Percentiles rank a stretch among this genome's conserved stretches.
phyloP scores from a whole-genome alignment of 306 rosid genomes.

The Albizia julibrissin region DNA sequence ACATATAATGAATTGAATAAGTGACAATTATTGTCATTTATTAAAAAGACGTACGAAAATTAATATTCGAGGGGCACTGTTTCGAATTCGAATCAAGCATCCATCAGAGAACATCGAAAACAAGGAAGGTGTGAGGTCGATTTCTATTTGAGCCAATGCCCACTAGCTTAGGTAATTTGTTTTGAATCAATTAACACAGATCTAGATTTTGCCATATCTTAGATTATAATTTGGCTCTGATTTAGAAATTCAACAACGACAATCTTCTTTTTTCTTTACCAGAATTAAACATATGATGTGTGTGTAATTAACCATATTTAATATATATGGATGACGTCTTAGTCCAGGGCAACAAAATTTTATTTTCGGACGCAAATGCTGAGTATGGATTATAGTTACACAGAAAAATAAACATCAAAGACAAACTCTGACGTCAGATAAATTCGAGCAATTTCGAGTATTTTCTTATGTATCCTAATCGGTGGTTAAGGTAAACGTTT shows the following conservation, averaged over 20 bases:
- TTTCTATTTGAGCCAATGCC: conserved; percentile 7
- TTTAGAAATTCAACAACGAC: not conserved
- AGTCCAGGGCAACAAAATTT: not conserved
- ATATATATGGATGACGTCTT: not conserved
- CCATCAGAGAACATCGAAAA: not conserved
- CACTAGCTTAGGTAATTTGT: conserved; percentile 14
- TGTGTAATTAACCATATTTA: not conserved
- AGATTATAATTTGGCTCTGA: conserved; percentile 1
- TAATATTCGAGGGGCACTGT: not conserved
- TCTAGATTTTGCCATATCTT: conserved; percentile 7
- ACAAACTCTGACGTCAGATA: conserved; percentile 1
- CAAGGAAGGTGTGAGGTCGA: conserved; percentile 24
- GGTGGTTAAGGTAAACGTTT: conserved; percentile 10
- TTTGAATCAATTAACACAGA: not conserved
- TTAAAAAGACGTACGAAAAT: not conserved
- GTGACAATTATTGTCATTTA: not conserved
- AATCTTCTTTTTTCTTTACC: not conserved
- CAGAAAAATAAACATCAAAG: not conserved
- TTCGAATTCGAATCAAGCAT: not conserved
- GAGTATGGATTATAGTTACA: not conserved
- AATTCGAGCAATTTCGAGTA: conserved; percentile 8
- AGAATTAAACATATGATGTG: not conserved
- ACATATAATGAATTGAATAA: not conserved
- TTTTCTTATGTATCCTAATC: not conserved
- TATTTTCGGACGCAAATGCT: not conserved